phyloP scores from a whole-genome alignment of 257 asterid genomes.

The Jasminum sambac region DNA sequence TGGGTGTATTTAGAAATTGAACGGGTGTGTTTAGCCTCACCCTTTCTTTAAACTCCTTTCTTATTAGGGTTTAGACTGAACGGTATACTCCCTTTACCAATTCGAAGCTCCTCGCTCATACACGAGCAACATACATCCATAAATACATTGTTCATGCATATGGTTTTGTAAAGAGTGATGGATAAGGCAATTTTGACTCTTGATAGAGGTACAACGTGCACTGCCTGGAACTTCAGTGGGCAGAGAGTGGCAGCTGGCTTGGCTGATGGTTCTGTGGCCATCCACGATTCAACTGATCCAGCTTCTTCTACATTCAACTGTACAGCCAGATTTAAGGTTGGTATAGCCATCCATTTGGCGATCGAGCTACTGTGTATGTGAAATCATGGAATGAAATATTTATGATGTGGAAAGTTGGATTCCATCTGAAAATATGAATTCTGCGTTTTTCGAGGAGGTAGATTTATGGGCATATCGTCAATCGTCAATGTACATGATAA shows the following conservation, averaged over 20 bases:
- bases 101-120: neutral
- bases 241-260: conserved; percentile 76
- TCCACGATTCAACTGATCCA: conserved; percentile 64
- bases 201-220: conserved; percentile 62
- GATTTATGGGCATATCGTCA: neutral
- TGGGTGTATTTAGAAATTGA: no score
- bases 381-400: neutral
- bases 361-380: neutral
- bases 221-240: conserved; percentile 83
- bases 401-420: neutral
- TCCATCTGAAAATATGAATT: neutral
- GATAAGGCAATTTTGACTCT: conserved; percentile 54
- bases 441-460: neutral
- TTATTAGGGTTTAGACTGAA: conserved; percentile 34
- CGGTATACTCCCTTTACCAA: neutral
- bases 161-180: conserved; percentile 33
- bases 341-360: neutral
- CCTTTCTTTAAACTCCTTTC: conserved; percentile 21
- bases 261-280: conserved; percentile 51
- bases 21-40: no score
- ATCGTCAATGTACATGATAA: neutral
- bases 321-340: conserved; percentile 60
- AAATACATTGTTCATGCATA: neutral
- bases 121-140: neutral
- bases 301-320: conserved; percentile 57